Evolutionary conservation across 495 filamentous ascomycete genomes (phyloP).

Genomic region (Monascus purpureus): DNA sequence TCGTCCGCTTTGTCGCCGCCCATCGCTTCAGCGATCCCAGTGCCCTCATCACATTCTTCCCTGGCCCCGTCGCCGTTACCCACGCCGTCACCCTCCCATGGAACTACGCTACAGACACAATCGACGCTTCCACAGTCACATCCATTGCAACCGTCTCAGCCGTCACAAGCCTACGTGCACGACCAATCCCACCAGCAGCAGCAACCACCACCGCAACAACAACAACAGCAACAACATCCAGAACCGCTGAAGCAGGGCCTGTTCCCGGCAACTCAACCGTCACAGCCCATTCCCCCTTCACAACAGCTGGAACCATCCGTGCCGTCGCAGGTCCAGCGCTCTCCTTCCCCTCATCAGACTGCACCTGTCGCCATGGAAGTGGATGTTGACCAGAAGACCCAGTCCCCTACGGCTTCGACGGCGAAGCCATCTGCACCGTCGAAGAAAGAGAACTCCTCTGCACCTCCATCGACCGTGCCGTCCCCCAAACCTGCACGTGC

Average conservation of each 20-base stretch:
- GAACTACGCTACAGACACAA: conserved; percentile 7
- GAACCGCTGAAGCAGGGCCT: not conserved
- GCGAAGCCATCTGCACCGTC: conserved; percentile 5
- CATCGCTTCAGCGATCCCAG: conserved; percentile 11
- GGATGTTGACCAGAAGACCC: conserved; percentile 13
- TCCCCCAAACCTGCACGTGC: conserved; percentile 43
- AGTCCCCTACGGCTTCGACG: conserved; percentile 1
- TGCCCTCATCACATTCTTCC: conserved; percentile 12
- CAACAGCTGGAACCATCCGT: conserved; percentile 9
- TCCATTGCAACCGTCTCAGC: too few species aligned
- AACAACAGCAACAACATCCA: conserved; percentile 1
- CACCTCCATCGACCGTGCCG: conserved; percentile 40
- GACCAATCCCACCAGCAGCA: conserved; percentile 10
- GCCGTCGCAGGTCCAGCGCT: conserved; percentile 7
- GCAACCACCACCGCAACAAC: too few species aligned
- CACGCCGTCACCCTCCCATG: conserved; percentile 12
- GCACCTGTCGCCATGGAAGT: conserved; percentile 22
- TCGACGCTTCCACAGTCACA: too few species aligned
- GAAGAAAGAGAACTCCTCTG: conserved; percentile 33
- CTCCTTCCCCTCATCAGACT: not conserved
- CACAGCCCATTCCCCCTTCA: conserved; percentile 6
- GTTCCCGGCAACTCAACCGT: not conserved
- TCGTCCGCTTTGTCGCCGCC: conserved; percentile 15
- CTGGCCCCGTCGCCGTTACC: conserved; percentile 16
- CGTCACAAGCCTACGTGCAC: conserved; percentile 7